phyloP scores from a whole-genome alignment of 108 stramenopile species.

The Seminavis robusta region DNA sequence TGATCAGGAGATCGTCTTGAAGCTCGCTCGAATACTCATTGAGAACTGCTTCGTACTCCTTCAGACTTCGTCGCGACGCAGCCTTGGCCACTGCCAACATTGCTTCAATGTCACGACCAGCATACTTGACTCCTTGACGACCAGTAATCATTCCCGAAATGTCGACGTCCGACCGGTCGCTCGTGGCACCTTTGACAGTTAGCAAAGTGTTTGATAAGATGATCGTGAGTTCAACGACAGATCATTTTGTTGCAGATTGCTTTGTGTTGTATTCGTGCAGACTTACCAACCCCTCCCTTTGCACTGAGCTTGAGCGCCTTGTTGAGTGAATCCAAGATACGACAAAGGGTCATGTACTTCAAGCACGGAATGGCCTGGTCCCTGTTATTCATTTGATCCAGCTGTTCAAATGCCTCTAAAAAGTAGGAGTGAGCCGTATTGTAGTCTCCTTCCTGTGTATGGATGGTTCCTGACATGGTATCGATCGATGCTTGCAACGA shows the following conservation, averaged over 20 bases:
- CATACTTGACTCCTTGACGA: constrained; percentile 93
- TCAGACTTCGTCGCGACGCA: constrained; percentile 83
- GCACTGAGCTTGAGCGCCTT: constrained; percentile 74
- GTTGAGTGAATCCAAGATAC: constrained; percentile 82
- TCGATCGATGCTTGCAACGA: constrained; percentile 93
- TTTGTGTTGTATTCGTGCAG: constrained; percentile 8
- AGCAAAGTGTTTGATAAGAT: background rate
- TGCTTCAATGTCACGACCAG: constrained; percentile 92
- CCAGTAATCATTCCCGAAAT: constrained; percentile 78
- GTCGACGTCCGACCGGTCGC: constrained; percentile 52
- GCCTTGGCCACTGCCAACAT: constrained; percentile 94
- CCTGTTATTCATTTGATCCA: constrained; percentile 82
- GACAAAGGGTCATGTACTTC: constrained; percentile 98
- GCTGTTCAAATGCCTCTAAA: constrained; percentile 98
- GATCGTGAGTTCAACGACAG: background rate
- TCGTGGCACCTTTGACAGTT: constrained; percentile 44
- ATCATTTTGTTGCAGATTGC: no score
- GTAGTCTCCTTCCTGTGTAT: constrained; percentile 98
- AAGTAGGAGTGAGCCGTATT: constrained; percentile 99
- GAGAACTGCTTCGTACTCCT: constrained; percentile 85
- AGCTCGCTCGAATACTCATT: constrained; percentile 62
- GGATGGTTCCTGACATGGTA: constrained; percentile 94
- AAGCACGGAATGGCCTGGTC: constrained; percentile 71
- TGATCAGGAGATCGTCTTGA: constrained; percentile 88
- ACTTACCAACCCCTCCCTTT: constrained; percentile 51